phyloP scores from a whole-genome alignment of 1,139 yeast genomes.

The Taphrina populina region DNA sequence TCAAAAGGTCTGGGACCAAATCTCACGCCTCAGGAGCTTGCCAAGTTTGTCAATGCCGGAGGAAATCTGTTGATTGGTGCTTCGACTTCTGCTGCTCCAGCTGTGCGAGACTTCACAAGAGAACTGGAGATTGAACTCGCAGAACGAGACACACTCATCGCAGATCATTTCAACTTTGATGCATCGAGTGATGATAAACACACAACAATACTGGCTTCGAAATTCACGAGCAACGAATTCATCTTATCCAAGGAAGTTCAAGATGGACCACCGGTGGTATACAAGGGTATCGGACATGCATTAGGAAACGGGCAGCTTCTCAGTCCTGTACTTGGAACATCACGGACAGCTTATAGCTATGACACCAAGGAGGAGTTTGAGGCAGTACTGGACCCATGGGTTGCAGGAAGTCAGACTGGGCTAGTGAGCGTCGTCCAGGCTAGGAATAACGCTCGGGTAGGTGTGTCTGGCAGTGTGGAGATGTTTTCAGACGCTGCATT shows the following conservation, averaged over 20 bases:
- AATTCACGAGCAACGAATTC: constrained; percentile 32
- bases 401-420: constrained; percentile 76
- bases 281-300: constrained; percentile 56
- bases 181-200: constrained; percentile 33
- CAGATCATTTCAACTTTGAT: constrained; percentile 62
- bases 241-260: constrained; percentile 34
- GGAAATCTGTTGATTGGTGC: constrained; percentile 74
- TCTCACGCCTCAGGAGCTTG: constrained; percentile 49
- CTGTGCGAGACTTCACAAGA: constrained; percentile 64
- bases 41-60: constrained; percentile 61
- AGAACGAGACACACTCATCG: constrained; percentile 65
- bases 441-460: constrained; percentile 70
- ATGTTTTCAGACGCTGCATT: constrained; percentile 49
- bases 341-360: constrained; percentile 65
- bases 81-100: constrained; percentile 61
- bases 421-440: constrained; percentile 81
- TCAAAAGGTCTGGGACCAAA: constrained; percentile 49
- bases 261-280: constrained; percentile 41
- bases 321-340: constrained; percentile 69
- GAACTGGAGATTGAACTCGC: constrained; percentile 84
- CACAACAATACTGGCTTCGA: constrained; percentile 24
- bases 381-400: constrained; percentile 56
- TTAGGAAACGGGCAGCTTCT: constrained; percentile 62
- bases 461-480: constrained; percentile 73
- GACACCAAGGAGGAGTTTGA: constrained; percentile 49